phyloP scores from a whole-genome alignment of 1,284 basidiomycete genomes.

The Sutorius eximius region DNA sequence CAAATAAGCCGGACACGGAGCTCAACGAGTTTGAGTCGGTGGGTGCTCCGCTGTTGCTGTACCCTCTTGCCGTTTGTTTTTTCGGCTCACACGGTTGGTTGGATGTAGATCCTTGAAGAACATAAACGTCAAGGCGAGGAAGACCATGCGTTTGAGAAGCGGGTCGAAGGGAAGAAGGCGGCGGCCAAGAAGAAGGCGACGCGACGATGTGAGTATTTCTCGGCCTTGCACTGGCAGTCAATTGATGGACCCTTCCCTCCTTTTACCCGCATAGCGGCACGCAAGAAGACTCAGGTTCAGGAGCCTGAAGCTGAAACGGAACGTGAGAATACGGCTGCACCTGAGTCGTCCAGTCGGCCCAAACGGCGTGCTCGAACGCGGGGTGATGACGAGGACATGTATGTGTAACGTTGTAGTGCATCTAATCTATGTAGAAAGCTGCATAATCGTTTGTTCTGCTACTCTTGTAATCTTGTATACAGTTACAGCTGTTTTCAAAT shows the following conservation, averaged over 20 bases:
- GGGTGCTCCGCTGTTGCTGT: not conserved
- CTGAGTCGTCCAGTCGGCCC: conserved; percentile 5
- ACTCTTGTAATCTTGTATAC: too few relatives aligned
- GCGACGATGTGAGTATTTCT: conserved; percentile 36
- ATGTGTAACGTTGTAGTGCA: conserved; percentile 14
- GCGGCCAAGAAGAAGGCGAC: conserved; percentile 69
- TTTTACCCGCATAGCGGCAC: conserved; percentile 18
- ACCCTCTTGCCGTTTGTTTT: not conserved
- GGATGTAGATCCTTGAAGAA: conserved; percentile 74
- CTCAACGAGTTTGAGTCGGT: conserved; percentile 87
- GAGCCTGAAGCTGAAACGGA: conserved; percentile 21
- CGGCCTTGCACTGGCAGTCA: not conserved
- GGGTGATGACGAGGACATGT: conserved; percentile 30
- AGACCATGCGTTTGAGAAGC: conserved; percentile 85
- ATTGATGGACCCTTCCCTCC: not conserved
- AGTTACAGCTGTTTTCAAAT: not conserved
- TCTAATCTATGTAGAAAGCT: too few relatives aligned
- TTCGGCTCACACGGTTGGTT: not conserved
- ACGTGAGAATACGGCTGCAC: not conserved
- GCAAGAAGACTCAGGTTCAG: conserved; percentile 27
- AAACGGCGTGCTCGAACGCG: conserved; percentile 15
- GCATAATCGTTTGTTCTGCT: too few relatives aligned
- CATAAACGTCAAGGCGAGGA: conserved; percentile 85
- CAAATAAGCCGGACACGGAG: conserved; percentile 86
- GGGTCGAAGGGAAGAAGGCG: conserved; percentile 78